phyloP scores from a whole-genome alignment of 305 asterid genomes.

The Plantago coronopus region DNA sequence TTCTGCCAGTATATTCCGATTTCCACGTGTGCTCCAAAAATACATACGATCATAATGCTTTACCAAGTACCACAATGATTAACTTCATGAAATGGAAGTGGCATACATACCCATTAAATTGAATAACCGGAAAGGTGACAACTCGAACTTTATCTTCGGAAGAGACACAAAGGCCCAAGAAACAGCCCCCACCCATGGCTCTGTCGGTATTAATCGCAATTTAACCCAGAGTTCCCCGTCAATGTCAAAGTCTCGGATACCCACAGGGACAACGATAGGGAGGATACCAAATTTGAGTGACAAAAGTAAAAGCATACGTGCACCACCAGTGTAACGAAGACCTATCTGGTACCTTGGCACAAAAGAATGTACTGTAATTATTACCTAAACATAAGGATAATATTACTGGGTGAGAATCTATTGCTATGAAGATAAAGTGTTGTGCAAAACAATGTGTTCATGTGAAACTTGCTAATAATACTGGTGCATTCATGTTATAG shows the following conservation, averaged over 20 bases:
- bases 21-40: conserved; percentile 4
- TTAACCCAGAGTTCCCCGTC: conserved; percentile 97
- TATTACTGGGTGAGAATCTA: too few species aligned
- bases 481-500: too few species aligned
- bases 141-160: conserved; percentile 84
- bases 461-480: too few species aligned
- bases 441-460: too few species aligned
- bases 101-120: conserved; percentile 77
- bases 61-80: conserved; percentile 11
- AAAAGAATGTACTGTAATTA: conserved; percentile 28
- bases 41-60: conserved; percentile 16
- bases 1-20: conserved; percentile 15
- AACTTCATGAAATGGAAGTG: conserved; percentile 13
- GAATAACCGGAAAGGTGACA: conserved; percentile 90
- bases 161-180: conserved; percentile 97
- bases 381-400: conserved; percentile 4
- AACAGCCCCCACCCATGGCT: conserved; percentile 97
- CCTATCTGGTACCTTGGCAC: conserved; percentile 81
- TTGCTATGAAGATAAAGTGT: too few species aligned
- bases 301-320: conserved; percentile 82
- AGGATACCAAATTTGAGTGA: conserved; percentile 73
- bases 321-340: conserved; percentile 92
- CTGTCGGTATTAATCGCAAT: conserved; percentile 75
- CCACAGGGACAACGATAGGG: conserved; percentile 83
- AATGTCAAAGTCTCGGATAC: conserved; percentile 82